A percentile compares a stretch with the other conserved stretches of the same genome.
Conservation (phyloP, 2,329 filamentous ascomycete genomes). For the Aquanectria penicillioides region DNA sequence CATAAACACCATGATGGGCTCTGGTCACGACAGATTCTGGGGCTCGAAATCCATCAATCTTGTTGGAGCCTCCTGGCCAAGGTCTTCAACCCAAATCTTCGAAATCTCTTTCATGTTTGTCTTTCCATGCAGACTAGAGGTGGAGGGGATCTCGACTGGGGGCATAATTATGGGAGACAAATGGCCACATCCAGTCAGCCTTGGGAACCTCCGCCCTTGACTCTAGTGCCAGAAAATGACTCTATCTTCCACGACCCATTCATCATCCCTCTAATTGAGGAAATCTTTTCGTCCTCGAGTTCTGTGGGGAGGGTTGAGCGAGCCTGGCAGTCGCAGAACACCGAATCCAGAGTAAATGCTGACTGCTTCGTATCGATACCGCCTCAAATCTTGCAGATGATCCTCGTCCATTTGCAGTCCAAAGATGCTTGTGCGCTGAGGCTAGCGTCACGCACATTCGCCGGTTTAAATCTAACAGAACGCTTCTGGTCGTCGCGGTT, state of each 20-base stretch:
- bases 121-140: neutral
- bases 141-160: neutral
- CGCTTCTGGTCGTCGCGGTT: neutral
- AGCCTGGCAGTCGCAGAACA: no score
- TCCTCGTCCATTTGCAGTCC: neutral
- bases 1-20: neutral
- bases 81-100: neutral
- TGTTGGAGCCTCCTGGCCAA: neutral
- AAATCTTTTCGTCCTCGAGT: no score
- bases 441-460: neutral
- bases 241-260: no score
- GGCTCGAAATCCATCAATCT: neutral
- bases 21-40: neutral
- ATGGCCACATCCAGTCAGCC: neutral
- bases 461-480: neutral
- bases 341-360: no score
- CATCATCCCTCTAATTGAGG: no score
- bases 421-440: neutral
- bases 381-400: neutral
- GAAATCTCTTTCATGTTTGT: neutral
- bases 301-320: no score
- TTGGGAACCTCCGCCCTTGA: no score
- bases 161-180: neutral
- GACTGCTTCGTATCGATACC: neutral
- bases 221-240: no score